Conservation (phyloP, 2,329 filamentous ascomycete genomes). For the Fusarium veterinarium region DNA sequence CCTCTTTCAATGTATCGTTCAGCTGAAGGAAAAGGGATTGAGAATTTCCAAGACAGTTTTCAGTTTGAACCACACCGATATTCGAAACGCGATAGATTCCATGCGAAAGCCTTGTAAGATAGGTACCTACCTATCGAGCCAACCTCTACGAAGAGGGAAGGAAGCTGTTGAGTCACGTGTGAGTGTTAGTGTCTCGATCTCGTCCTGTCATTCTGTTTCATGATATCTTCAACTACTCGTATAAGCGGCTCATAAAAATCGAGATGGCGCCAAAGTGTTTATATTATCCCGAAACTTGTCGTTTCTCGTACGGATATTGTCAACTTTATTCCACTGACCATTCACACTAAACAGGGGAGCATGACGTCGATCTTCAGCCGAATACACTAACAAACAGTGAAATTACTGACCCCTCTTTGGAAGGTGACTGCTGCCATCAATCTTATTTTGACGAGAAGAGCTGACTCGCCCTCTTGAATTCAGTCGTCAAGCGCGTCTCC, state of each 20-base stretch:
- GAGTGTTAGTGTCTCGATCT: neutral
- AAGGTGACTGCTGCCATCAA: slow-evolving; percentile 27
- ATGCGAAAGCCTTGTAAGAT: neutral
- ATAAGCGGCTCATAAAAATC: neutral
- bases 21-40: neutral
- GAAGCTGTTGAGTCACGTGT: neutral
- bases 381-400: slow-evolving; percentile 4
- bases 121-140: neutral
- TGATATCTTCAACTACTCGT: neutral
- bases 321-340: neutral
- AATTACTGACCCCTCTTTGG: slow-evolving; percentile 25
- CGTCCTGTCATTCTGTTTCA: neutral
- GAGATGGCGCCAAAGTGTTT: neutral
- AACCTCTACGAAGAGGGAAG: neutral
- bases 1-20: neutral
- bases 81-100: neutral
- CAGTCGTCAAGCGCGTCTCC: slow-evolving; percentile 14
- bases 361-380: slow-evolving; percentile 26
- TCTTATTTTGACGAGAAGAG: slow-evolving; percentile 18
- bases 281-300: neutral
- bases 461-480: slow-evolving; percentile 23
- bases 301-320: slow-evolving; percentile 1
- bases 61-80: neutral
- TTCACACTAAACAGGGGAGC: slow-evolving; percentile 15
- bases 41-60: neutral